These are phyloP conservation scores for Mucor lusitanicus DNA, from an alignment of 371 early-diverging fungal genomes.

Conservation along the genomic window DNA sequence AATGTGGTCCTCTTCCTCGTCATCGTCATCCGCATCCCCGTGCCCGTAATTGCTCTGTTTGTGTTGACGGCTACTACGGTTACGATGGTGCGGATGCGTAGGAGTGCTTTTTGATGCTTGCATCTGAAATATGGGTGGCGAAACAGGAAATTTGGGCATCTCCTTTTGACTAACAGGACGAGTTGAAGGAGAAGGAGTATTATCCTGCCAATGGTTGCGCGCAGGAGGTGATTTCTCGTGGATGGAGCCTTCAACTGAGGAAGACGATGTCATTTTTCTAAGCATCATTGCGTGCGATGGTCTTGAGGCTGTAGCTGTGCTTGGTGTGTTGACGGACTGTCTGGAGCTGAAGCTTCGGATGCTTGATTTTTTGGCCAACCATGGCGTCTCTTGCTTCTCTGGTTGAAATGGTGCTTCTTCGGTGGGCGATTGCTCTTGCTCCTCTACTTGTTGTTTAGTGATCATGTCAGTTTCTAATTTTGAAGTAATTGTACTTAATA, in stretches of 20 bases:
- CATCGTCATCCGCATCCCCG: neutral
- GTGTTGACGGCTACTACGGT: neutral
- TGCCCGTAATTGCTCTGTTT: neutral
- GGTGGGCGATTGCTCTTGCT: neutral
- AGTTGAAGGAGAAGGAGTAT: constrained; percentile 1
- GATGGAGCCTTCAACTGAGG: constrained; percentile 1
- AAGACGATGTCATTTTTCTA: constrained; percentile 7
- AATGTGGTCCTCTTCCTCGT: neutral
- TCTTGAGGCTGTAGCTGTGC: neutral
- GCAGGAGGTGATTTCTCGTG: neutral
- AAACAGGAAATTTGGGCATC: constrained; percentile 12
- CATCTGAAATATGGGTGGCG: constrained; percentile 15
- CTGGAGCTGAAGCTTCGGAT: neutral
- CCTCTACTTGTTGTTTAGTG: neutral
- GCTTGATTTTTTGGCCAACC: neutral
- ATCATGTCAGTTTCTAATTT: constrained; percentile 1
- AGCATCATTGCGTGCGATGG: constrained; percentile 1
- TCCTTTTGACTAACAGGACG: constrained; percentile 19
- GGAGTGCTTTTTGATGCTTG: constrained; percentile 25
- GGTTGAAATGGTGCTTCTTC: neutral
- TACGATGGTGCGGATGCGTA: neutral
- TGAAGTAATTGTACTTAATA: constrained; percentile 11
- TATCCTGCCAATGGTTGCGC: constrained; percentile 15
- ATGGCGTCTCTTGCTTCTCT: neutral
- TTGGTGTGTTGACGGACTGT: neutral